These are phyloP conservation scores for Mycena maculata DNA, from an alignment of 768 basidiomycete genomes.

Conservation along the genomic window DNA sequence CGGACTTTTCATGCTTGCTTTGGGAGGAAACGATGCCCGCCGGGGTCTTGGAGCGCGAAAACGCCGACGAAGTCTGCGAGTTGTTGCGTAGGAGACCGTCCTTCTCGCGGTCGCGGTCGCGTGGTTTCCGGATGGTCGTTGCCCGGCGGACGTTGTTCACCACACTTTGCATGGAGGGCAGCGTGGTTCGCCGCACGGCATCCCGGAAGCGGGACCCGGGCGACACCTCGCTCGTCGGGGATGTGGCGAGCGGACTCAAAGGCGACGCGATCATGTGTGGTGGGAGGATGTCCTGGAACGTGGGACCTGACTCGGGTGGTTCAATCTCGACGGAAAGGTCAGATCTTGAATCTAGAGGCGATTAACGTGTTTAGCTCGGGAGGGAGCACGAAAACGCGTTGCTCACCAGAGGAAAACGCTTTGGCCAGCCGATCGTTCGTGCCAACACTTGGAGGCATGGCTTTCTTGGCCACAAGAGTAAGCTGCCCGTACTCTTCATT, in stretches of 20 bases:
- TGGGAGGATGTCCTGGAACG: conserved; percentile 63
- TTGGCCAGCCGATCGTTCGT: conserved; percentile 33
- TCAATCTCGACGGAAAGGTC: conserved; percentile 21
- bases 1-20: background rate
- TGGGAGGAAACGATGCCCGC: background rate
- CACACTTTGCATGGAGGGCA: conserved; percentile 55
- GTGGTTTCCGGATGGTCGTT: conserved; percentile 53
- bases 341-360: background rate
- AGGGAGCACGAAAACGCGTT: background rate
- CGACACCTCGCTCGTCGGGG: conserved; percentile 10
- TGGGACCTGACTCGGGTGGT: conserved; percentile 36
- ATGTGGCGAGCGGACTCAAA: conserved; percentile 32
- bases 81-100: conserved; percentile 20
- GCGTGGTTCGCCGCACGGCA: conserved; percentile 45
- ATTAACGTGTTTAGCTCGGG: background rate
- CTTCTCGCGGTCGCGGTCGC: conserved; percentile 23
- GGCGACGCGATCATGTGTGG: conserved; percentile 57
- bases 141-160: conserved; percentile 50
- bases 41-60: conserved; percentile 14
- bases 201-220: conserved; percentile 41
- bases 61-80: background rate
- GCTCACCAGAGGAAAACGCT: conserved; percentile 27
- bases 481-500: conserved; percentile 59
- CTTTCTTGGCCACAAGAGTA: conserved; percentile 46
- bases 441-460: conserved; percentile 38